Percentiles rank a stretch among this genome's conserved stretches.
Conservation (phyloP, 2,329 filamentous ascomycete species). For the Clonostachys chloroleuca region DNA sequence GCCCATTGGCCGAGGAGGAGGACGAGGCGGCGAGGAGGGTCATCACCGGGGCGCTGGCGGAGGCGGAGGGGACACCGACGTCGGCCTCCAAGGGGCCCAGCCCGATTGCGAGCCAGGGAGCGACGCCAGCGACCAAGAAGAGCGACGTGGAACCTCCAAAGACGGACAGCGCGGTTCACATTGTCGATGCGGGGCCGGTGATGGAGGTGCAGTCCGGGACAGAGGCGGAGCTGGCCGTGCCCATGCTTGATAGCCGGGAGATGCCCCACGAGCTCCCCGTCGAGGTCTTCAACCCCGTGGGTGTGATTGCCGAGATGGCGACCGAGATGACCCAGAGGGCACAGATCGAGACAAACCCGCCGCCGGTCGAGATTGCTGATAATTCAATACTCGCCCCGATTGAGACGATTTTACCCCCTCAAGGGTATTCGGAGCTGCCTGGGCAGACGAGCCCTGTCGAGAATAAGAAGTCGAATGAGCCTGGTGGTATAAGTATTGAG, state of each 20-base stretch:
- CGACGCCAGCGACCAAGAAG: constrained; percentile 13
- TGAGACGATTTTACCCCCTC: constrained; percentile 12
- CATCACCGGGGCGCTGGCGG: constrained; percentile 3
- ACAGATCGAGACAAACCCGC: constrained; percentile 33
- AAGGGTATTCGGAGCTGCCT: background rate
- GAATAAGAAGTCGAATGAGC: background rate
- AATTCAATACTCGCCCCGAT: constrained; percentile 27
- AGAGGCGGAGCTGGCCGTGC: constrained; percentile 7
- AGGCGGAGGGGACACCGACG: too few species aligned
- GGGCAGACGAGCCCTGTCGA: background rate
- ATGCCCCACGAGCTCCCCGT: constrained; percentile 23
- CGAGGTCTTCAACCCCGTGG: constrained; percentile 30
- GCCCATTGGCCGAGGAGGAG: constrained; percentile 33
- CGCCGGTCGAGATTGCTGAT: constrained; percentile 39
- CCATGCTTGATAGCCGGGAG: constrained; percentile 26
- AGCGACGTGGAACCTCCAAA: background rate
- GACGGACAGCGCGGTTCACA: background rate
- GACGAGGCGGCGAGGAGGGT: constrained; percentile 12
- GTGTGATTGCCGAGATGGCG: constrained; percentile 40
- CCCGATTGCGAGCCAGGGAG: constrained; percentile 17
- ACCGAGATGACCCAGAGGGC: constrained; percentile 35
- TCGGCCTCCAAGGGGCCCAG: constrained; percentile 14
- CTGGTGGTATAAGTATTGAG: background rate
- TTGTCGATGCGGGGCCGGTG: background rate
- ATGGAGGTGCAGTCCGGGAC: background rate